phyloP scores from a whole-genome alignment of 192 early-diverging fungal genomes.

The Podila minutissima region DNA sequence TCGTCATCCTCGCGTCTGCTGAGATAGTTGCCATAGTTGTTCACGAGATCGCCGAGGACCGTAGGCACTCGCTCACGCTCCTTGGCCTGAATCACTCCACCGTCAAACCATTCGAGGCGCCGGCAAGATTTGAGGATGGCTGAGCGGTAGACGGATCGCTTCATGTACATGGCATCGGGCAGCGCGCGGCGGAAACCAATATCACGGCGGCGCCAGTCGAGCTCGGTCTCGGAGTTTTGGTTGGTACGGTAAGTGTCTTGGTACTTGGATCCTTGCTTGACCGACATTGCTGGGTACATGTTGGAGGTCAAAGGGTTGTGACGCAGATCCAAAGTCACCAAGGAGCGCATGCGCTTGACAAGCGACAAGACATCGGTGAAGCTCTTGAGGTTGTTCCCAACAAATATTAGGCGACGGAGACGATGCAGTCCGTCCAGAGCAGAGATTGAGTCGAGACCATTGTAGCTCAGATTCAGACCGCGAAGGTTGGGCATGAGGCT shows the following conservation, averaged over 20 bases:
- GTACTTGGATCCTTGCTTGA: conserved; percentile 46
- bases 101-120: conserved; percentile 45
- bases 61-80: conserved; percentile 36
- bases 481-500: conserved; percentile 52
- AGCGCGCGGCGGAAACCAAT: conserved; percentile 39
- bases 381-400: conserved; percentile 55
- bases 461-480: conserved; percentile 53
- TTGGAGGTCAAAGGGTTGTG: conserved; percentile 48
- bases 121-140: conserved; percentile 45
- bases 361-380: conserved; percentile 34
- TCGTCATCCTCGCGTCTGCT: conserved; percentile 38
- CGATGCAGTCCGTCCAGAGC: conserved; percentile 47
- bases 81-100: conserved; percentile 28
- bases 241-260: conserved; percentile 47
- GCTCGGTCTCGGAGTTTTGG: conserved; percentile 39
- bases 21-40: conserved; percentile 37
- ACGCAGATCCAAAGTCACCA: conserved; percentile 40
- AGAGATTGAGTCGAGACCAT: conserved; percentile 47
- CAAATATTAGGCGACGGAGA: conserved; percentile 53
- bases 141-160: conserved; percentile 41
- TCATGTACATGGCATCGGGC: conserved; percentile 40
- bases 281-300: conserved; percentile 53
- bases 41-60: conserved; percentile 24
- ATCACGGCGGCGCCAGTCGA: conserved; percentile 45
- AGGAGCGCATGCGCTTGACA: conserved; percentile 45